Percentiles rank a stretch among this genome's conserved stretches.
These are phyloP conservation scores for Keqinozyma sinolaborantium DNA, from an alignment of 1,139 yeast species.

Conservation along the genomic window DNA sequence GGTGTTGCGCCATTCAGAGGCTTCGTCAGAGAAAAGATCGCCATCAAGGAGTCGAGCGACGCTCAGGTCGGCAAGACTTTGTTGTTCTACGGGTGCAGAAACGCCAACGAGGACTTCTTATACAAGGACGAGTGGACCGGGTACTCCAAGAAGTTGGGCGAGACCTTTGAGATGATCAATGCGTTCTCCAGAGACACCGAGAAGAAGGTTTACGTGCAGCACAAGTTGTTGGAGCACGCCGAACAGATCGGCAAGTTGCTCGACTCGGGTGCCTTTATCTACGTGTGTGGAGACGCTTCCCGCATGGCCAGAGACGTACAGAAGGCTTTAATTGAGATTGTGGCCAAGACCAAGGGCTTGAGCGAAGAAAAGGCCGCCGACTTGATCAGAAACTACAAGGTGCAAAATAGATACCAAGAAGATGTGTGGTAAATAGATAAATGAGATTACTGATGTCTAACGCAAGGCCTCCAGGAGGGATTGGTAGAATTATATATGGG, in stretches of 20 bases:
- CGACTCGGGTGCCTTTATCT: slow-evolving; percentile 76
- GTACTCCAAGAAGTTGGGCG: slow-evolving; percentile 62
- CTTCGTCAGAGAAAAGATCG: slow-evolving; percentile 76
- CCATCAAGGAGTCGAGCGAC: slow-evolving; percentile 40
- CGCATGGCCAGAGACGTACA: slow-evolving; percentile 98
- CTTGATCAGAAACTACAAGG: slow-evolving; percentile 73
- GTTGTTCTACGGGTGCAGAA: slow-evolving; percentile 86
- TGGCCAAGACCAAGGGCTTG: slow-evolving; percentile 57
- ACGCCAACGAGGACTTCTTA: slow-evolving; percentile 67
- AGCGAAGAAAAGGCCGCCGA: slow-evolving; percentile 70
- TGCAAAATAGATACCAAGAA: slow-evolving; percentile 89
- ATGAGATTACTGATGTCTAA: slow-evolving; percentile 4
- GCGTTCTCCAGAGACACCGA: slow-evolving; percentile 77
- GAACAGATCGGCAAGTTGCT: slow-evolving; percentile 55
- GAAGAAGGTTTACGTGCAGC: slow-evolving; percentile 85
- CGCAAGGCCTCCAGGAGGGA: slow-evolving; percentile 36
- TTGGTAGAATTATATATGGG: slow-evolving; percentile 33
- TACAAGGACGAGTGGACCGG: slow-evolving; percentile 85
- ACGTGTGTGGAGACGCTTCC: slow-evolving; percentile 97
- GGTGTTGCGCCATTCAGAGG: slow-evolving; percentile 99
- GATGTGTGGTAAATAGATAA: slow-evolving; percentile 75
- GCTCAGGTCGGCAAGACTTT: slow-evolving; percentile 67
- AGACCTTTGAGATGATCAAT: slow-evolving; percentile 64
- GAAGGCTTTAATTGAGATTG: slow-evolving; percentile 58
- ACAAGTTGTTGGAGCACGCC: slow-evolving; percentile 62